phyloP scores from a whole-genome alignment of 2,329 filamentous ascomycete genomes.

The Shiraia sp. region DNA sequence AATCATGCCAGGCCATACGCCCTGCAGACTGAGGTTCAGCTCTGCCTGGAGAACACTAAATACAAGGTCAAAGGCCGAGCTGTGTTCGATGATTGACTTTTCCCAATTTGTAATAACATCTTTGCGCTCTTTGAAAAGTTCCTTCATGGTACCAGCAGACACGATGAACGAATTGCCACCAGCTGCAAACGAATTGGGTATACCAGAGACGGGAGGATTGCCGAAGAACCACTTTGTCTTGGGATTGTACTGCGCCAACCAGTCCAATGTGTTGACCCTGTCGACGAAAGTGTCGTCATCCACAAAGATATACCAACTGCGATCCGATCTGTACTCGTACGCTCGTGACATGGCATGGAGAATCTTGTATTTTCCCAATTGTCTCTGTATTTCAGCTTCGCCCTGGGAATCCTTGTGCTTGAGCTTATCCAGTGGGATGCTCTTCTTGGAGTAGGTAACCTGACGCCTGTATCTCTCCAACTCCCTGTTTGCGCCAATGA shows the following conservation, averaged over 20 bases:
- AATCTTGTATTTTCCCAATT: constrained; percentile 46
- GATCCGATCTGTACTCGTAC: constrained; percentile 47
- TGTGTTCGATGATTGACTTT: constrained; percentile 51
- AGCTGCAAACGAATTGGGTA: constrained; percentile 53
- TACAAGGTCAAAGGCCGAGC: constrained; percentile 57
- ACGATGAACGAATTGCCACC: constrained; percentile 59
- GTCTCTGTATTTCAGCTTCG: constrained; percentile 20
- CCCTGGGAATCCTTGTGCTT: constrained; percentile 19
- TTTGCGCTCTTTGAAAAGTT: constrained; percentile 46
- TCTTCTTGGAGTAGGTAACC: constrained; percentile 29
- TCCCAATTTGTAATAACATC: constrained; percentile 50
- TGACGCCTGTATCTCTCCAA: constrained; percentile 44
- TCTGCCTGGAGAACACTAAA: constrained; percentile 51
- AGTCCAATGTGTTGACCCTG: constrained; percentile 57
- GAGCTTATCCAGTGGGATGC: constrained; percentile 32
- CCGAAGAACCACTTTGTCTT: constrained; percentile 57
- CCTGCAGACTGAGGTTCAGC: constrained; percentile 50
- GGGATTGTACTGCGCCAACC: constrained; percentile 57
- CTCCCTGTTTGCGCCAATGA: constrained; percentile 36
- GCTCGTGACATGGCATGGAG: constrained; percentile 42
- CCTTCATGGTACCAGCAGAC: constrained; percentile 55
- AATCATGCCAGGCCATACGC: constrained; percentile 50
- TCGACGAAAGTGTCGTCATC: constrained; percentile 63
- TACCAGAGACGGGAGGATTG: constrained; percentile 37
- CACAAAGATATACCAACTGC: constrained; percentile 63